Percentiles rank a stretch among this genome's conserved stretches.
These are phyloP conservation scores for Crucibulum laeve DNA, from an alignment of 768 basidiomycete genomes.

Conservation along the genomic window DNA sequence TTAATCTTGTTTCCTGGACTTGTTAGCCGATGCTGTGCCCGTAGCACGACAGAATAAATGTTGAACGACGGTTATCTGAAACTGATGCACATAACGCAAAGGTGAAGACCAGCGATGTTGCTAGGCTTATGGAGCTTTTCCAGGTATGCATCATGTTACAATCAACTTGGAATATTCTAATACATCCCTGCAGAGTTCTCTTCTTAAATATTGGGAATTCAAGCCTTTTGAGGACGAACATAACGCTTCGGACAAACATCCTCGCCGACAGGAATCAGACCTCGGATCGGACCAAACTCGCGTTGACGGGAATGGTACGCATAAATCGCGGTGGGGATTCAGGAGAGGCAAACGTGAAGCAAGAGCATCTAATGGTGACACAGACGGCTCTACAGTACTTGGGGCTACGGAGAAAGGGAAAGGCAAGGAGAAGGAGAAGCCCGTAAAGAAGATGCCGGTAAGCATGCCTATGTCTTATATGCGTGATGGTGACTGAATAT, in stretches of 20 bases:
- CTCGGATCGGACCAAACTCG: conserved; percentile 36
- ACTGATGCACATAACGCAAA: conserved; percentile 33
- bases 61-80: conserved; percentile 59
- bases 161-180: not conserved
- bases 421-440: conserved; percentile 27
- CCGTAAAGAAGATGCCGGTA: conserved; percentile 68
- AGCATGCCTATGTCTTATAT: conserved; percentile 6
- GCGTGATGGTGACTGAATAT: not conserved
- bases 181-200: conserved; percentile 43
- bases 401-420: conserved; percentile 30
- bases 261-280: conserved; percentile 22
- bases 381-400: conserved; percentile 7
- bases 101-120: conserved; percentile 75
- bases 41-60: conserved; percentile 72
- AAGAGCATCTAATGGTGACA: conserved; percentile 2
- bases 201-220: conserved; percentile 73
- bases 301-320: conserved; percentile 14
- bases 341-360: conserved; percentile 21
- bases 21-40: conserved; percentile 1
- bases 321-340: conserved; percentile 23
- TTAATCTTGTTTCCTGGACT: not conserved
- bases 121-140: conserved; percentile 81
- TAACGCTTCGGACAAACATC: conserved; percentile 16
- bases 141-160: conserved; percentile 40
- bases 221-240: conserved; percentile 32